Percentiles rank a stretch among this genome's conserved stretches.
Conservation (phyloP, 345 rosid genomes). For the Pugionium dolabratum region DNA sequence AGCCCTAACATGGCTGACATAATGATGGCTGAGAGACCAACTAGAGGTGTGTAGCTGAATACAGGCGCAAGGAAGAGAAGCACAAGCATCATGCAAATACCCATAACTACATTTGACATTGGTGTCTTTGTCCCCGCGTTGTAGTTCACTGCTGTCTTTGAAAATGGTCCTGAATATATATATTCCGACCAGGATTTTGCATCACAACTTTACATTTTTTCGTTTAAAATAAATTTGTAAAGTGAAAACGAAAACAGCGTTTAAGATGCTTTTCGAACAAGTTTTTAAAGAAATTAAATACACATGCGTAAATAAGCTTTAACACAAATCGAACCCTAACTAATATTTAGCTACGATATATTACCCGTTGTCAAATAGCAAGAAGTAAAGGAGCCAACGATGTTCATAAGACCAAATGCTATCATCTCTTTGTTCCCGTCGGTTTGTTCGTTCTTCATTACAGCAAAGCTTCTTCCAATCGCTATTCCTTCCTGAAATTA, state of each 20-base stretch:
- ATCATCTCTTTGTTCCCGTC: constrained; percentile 95
- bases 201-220: too few species aligned
- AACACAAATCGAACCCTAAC: background rate
- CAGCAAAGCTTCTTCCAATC: constrained; percentile 83
- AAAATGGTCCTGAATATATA: constrained; percentile 71
- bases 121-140: constrained; percentile 72
- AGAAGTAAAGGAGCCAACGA: constrained; percentile 79
- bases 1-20: constrained; percentile 92
- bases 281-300: too few species aligned
- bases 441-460: constrained; percentile 68
- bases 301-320: too few species aligned
- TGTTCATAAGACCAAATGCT: constrained; percentile 91
- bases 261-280: too few species aligned
- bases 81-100: constrained; percentile 77
- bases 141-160: constrained; percentile 89
- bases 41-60: constrained; percentile 85
- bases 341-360: background rate
- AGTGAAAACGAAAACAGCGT: too few species aligned
- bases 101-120: constrained; percentile 82
- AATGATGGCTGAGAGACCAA: constrained; percentile 84
- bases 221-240: too few species aligned
- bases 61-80: constrained; percentile 77
- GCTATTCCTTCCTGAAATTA: constrained; percentile 84
- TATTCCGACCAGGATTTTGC: background rate
- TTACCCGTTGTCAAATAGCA: constrained; percentile 93